phyloP scores from a whole-genome alignment of 2,329 filamentous ascomycete species.

The Gaeumannomyces tritici region DNA sequence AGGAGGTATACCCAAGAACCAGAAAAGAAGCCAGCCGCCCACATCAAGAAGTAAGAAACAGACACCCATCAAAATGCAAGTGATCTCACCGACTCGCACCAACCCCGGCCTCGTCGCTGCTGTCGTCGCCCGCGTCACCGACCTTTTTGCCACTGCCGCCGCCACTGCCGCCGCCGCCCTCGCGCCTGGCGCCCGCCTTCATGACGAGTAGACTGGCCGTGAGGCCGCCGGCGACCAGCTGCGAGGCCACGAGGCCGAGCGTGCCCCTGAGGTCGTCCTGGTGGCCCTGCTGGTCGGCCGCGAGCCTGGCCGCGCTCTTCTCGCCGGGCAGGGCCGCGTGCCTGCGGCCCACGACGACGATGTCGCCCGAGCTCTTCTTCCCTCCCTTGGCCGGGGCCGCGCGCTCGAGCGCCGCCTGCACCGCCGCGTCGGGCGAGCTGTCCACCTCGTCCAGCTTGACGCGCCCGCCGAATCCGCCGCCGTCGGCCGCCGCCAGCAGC shows the following conservation, averaged over 20 bases:
- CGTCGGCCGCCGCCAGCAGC: not conserved
- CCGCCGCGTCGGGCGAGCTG: slow-evolving; percentile 26
- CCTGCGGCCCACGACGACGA: slow-evolving; percentile 56
- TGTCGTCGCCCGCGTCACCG: not conserved
- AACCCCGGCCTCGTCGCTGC: not conserved
- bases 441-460: slow-evolving; percentile 40
- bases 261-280: slow-evolving; percentile 37
- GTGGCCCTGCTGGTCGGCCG: slow-evolving; percentile 6
- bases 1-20: not conserved
- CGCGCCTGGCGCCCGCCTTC: slow-evolving; percentile 37
- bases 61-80: not conserved
- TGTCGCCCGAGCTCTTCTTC: slow-evolving; percentile 58
- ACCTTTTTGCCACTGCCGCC: too few relatives aligned
- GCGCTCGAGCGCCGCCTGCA: slow-evolving; percentile 36
- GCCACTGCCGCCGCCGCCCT: too few relatives aligned
- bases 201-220: slow-evolving; percentile 61
- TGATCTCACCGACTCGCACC: not conserved
- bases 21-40: not conserved
- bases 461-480: slow-evolving; percentile 18
- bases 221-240: slow-evolving; percentile 47
- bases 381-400: slow-evolving; percentile 35
- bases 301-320: not conserved
- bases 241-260: slow-evolving; percentile 50
- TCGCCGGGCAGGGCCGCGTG: slow-evolving; percentile 20
- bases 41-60: not conserved